phyloP scores from a whole-genome alignment of 495 filamentous ascomycete genomes.

The Hyaloscypha finlandica region DNA sequence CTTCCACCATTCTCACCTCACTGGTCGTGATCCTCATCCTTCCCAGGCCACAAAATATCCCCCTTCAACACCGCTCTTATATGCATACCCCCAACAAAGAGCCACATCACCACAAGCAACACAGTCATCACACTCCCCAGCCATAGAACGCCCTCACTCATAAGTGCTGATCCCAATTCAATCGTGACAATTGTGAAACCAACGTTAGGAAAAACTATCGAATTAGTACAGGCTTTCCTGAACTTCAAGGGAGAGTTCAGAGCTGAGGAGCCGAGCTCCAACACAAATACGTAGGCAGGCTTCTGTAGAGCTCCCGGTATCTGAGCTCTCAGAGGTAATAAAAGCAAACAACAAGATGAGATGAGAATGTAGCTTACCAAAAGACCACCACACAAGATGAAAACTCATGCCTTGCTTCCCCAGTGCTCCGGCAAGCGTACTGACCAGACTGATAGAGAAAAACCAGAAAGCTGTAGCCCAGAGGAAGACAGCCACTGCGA shows the following conservation, averaged over 20 bases:
- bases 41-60: constrained; percentile 64
- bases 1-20: not conserved
- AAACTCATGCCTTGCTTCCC: constrained; percentile 54
- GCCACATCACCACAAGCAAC: constrained; percentile 56
- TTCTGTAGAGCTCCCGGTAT: too few relatives aligned
- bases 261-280: too few relatives aligned
- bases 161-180: constrained; percentile 44
- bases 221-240: too few relatives aligned
- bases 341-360: too few relatives aligned
- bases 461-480: constrained; percentile 77
- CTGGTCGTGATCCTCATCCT: constrained; percentile 56
- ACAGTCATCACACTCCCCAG: constrained; percentile 54
- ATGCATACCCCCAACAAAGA: constrained; percentile 56
- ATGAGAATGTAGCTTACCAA: constrained; percentile 27
- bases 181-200: constrained; percentile 54
- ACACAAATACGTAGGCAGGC: too few relatives aligned
- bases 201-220: constrained; percentile 56
- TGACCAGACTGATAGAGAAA: constrained; percentile 51
- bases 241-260: too few relatives aligned
- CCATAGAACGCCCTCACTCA: constrained; percentile 46
- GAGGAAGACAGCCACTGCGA: constrained; percentile 59
- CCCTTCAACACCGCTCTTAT: constrained; percentile 53
- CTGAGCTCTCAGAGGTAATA: too few relatives aligned
- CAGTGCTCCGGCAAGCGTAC: constrained; percentile 52
- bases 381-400: constrained; percentile 56